A percentile compares a stretch with the other conserved stretches of the same genome.
These are phyloP conservation scores for Neohortaea acidophila DNA, from an alignment of 495 filamentous ascomycete genomes.

Conservation along the genomic window DNA sequence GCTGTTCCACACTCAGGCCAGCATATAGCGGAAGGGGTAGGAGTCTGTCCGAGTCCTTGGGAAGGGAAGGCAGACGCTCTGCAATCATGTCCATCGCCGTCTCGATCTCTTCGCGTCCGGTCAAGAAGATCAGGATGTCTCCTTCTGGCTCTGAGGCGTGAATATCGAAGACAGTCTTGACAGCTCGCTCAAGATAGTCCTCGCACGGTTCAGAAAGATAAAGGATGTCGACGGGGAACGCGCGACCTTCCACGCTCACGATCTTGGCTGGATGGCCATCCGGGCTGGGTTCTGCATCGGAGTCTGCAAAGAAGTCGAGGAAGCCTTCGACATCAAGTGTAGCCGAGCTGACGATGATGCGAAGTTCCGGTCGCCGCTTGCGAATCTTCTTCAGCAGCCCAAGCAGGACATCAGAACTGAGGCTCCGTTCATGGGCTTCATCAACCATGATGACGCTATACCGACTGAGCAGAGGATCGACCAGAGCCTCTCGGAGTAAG, in stretches of 20 bases:
- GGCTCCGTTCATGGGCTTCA: conserved; percentile 89
- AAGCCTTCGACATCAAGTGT: conserved; percentile 88
- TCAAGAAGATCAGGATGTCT: conserved; percentile 54
- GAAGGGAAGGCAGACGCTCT: conserved; percentile 20
- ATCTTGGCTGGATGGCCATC: conserved; percentile 32
- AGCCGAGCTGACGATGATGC: conserved; percentile 86
- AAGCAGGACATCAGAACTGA: conserved; percentile 86
- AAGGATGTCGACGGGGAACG: conserved; percentile 80
- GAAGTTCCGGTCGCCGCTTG: conserved; percentile 63
- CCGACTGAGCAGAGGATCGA: conserved; percentile 78
- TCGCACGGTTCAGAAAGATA: conserved; percentile 69
- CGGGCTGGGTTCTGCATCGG: conserved; percentile 28
- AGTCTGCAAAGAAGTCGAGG: conserved; percentile 58
- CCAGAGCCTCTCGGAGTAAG: conserved; percentile 81
- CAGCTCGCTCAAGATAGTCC: conserved; percentile 74
- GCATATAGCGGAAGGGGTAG: conserved; percentile 28
- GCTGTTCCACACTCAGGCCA: conserved; percentile 27
- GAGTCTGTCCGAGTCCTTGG: conserved; percentile 12
- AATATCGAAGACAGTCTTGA: conserved; percentile 85
- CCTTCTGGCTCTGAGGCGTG: conserved; percentile 73
- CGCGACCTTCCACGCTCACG: conserved; percentile 78
- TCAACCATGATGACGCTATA: conserved; percentile 99
- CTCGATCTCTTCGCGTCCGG: conserved; percentile 31
- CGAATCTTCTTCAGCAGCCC: conserved; percentile 90
- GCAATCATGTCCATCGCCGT: conserved; percentile 23